Evolutionary conservation across 495 filamentous ascomycete species (phyloP), one percentile per base, ranked within the genome.

Genomic region (Cetradonia linearis): DNA sequence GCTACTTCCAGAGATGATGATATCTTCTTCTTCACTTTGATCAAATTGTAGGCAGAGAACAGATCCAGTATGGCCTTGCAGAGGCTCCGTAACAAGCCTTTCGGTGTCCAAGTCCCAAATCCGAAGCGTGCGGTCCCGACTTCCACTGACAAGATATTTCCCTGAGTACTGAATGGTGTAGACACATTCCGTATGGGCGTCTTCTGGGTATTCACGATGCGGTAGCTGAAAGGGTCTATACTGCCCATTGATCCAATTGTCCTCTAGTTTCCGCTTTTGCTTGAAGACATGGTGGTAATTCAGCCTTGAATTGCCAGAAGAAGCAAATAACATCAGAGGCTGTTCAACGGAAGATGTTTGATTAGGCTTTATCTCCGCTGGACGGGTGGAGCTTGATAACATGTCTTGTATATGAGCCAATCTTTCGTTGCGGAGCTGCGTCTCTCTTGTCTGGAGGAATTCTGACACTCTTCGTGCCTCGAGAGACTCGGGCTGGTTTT

Each of bases 31-130:
- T 1, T 88, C 86, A 46, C 85, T 81, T n/a, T 91, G 87, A 68
- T 99, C 94, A 68, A 96, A 99, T 68, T 99, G 93, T 25, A 99
- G 78, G 69, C 94, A 97, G 14, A 97, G 77, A 5, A 99, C 93
- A 31, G 91, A 96, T 25, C 89, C 91, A 7, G 67, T 69, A 70
- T 99, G 93, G 10, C 87, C 91, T 18, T 70, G 64, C 20, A 99
- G 72, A 10, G 93, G 90, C 20, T 74, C 74, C 42, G 85, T 75
- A 48, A 86, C 71, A 31, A 96, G 76, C 49, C 93, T 82, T 62
- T 86, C 82, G 0, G 88, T 93, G 16, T 87, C 81, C 61, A 97
- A 69, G 69, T 96, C 82, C 93, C 93, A 99, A 27, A 96, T 85
- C 46, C 95, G 85, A 49, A 97, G 74, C 0, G 90, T 89, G 50